Percentiles rank a stretch among this genome's conserved stretches.
phyloP scores from a whole-genome alignment of 1,139 yeast species.

The Hemisphaericaspora xylanilytica region DNA sequence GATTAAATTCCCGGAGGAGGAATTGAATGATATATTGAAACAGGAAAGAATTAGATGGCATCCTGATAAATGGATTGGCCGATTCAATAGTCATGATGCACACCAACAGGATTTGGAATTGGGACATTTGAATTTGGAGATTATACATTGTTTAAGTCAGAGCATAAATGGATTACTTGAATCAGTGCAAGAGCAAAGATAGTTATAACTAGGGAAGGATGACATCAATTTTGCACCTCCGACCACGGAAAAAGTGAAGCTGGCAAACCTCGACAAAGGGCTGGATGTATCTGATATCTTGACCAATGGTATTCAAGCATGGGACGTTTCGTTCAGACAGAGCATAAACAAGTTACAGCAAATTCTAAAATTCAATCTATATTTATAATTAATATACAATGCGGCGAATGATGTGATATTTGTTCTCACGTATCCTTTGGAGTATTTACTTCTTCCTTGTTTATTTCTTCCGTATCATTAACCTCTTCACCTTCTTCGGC shows the following conservation, averaged over 20 bases:
- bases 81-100: constrained; percentile 10
- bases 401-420: not conserved
- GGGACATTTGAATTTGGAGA: constrained; percentile 19
- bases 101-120: constrained; percentile 2
- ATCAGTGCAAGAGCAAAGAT: no score
- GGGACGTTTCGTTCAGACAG: no score
- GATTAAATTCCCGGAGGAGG: constrained; percentile 17
- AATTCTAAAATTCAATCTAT: not conserved
- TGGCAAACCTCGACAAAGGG: no score
- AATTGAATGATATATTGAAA: constrained; percentile 32
- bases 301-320: no score
- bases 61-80: constrained; percentile 55
- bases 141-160: constrained; percentile 32
- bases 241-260: no score
- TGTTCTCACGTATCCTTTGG: constrained; percentile 12
- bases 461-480: constrained; percentile 46
- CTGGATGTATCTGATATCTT: no score
- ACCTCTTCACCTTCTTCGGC: constrained; percentile 8
- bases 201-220: no score
- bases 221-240: no score
- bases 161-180: constrained; percentile 28
- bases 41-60: constrained; percentile 65
- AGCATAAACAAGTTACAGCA: no score
- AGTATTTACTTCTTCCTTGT: constrained; percentile 29
- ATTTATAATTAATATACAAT: not conserved